Conservation (phyloP, 2,329 filamentous ascomycete genomes). For the Dryadomyces sulphureus region DNA sequence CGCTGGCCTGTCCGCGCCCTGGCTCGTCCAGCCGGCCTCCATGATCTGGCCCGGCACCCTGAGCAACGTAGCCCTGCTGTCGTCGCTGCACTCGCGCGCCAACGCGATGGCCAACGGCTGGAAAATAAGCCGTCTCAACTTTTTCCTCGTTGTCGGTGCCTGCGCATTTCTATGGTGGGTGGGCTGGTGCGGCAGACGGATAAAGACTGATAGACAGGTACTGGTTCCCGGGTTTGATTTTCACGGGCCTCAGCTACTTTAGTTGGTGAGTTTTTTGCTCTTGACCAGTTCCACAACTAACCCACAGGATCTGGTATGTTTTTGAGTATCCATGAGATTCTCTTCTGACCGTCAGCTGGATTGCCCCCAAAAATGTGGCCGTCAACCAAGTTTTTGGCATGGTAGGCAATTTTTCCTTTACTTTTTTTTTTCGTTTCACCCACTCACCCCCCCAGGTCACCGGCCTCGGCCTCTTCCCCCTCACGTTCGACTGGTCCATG, state of each 20-base stretch:
- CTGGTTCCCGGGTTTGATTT: conserved; percentile 49
- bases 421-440: neutral
- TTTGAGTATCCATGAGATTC: too few relatives aligned
- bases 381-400: conserved; percentile 54
- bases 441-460: conserved; percentile 17
- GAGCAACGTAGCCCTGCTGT: conserved; percentile 22
- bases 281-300: neutral
- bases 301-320: conserved; percentile 4
- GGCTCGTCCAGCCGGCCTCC: conserved; percentile 21
- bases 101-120: conserved; percentile 28
- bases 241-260: conserved; percentile 46
- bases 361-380: conserved; percentile 42
- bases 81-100: conserved; percentile 21
- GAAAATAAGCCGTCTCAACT: conserved; percentile 40
- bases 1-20: conserved; percentile 20
- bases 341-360: too few relatives aligned
- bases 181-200: too few relatives aligned
- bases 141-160: conserved; percentile 37
- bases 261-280: conserved; percentile 30
- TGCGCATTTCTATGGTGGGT: conserved; percentile 33
- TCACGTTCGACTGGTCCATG: conserved; percentile 51
- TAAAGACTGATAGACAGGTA: conserved; percentile 24
- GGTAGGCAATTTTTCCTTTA: conserved; percentile 13
- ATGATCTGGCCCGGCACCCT: conserved; percentile 25
- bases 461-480: conserved; percentile 45